phyloP scores from a whole-genome alignment of 2,329 filamentous ascomycete genomes.

The Ascochyta clinopodiicola region DNA sequence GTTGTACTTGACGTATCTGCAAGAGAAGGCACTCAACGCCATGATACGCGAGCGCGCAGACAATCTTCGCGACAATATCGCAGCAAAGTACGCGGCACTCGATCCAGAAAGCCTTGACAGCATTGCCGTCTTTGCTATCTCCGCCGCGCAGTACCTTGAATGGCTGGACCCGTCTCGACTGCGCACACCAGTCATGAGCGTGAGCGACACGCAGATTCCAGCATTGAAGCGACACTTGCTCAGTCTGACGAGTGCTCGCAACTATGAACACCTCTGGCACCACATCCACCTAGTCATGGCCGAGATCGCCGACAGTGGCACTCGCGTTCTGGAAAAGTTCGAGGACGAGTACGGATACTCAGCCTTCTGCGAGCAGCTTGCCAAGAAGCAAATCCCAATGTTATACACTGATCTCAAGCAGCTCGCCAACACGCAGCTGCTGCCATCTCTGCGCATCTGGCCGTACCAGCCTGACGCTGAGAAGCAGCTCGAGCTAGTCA shows the following conservation, averaged over 20 bases:
- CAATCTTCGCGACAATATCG: conserved; percentile 1
- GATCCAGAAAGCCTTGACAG: conserved; percentile 1
- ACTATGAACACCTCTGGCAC: conserved; percentile 14
- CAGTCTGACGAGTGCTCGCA: conserved; percentile 6
- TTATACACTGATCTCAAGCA: conserved; percentile 1
- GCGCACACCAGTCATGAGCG: conserved; percentile 11
- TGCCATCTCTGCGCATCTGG: conserved; percentile 5
- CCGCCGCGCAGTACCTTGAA: conserved; percentile 10
- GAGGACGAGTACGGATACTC: conserved; percentile 7
- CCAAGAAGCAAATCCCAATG: conserved; percentile 3
- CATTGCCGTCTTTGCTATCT: conserved; percentile 14
- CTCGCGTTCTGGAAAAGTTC: conserved; percentile 8
- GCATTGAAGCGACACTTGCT: conserved; percentile 12
- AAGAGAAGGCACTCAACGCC: conserved; percentile 9
- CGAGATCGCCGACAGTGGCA: conserved; percentile 11
- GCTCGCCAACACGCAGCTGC: conserved; percentile 6
- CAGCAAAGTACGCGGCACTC: conserved; percentile 5
- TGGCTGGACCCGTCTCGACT: conserved; percentile 8
- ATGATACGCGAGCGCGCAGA: conserved; percentile 12
- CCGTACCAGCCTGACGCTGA: conserved; percentile 10
- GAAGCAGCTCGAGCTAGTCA: conserved; percentile 2
- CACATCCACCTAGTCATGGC: conserved; percentile 12
- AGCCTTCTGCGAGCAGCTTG: conserved; percentile 10
- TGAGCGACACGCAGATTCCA: conserved; percentile 7
- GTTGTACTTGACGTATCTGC: conserved; percentile 6